Conservation (phyloP, 148 eudicot genomes). For the Silene latifolia region DNA sequence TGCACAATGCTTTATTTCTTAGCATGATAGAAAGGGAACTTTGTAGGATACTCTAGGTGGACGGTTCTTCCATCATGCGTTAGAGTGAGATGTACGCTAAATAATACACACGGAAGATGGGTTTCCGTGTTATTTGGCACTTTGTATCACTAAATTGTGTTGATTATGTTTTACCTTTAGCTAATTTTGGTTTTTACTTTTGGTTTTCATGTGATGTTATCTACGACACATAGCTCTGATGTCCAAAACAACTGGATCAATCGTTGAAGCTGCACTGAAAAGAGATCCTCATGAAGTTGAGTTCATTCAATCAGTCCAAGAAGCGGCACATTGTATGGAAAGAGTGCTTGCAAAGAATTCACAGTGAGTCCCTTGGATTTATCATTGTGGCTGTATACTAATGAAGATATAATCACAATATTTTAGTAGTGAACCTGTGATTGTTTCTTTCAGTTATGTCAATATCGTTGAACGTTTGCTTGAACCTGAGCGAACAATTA, state of each 20-base stretch:
- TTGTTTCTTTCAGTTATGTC: slow-evolving; percentile 58
- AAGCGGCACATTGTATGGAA: slow-evolving; percentile 82
- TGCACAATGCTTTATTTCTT: background rate
- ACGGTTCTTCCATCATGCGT: background rate
- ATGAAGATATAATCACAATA: background rate
- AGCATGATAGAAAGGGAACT: slow-evolving; percentile 1
- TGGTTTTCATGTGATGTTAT: slow-evolving; percentile 18
- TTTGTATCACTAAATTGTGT: slow-evolving; percentile 1
- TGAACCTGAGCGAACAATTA: slow-evolving; percentile 89
- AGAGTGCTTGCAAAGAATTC: slow-evolving; percentile 92
- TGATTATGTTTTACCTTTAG: background rate
- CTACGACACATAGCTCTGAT: slow-evolving; percentile 59
- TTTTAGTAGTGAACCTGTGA: slow-evolving; percentile 19
- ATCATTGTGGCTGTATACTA: background rate
- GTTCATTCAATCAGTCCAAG: slow-evolving; percentile 92
- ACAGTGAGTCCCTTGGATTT: slow-evolving; percentile 47
- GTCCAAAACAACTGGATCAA: slow-evolving; percentile 99
- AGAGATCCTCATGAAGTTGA: slow-evolving; percentile 97
- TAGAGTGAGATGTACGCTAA: background rate
- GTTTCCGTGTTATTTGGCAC: background rate
- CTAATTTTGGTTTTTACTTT: slow-evolving; percentile 11
- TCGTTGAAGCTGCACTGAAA: slow-evolving; percentile 86
- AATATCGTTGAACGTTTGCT: slow-evolving; percentile 92
- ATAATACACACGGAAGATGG: background rate
- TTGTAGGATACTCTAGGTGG: background rate